Base-by-base conservation (phyloP, 148 eudicot genomes). In the Rhododendron vialii region DNA sequence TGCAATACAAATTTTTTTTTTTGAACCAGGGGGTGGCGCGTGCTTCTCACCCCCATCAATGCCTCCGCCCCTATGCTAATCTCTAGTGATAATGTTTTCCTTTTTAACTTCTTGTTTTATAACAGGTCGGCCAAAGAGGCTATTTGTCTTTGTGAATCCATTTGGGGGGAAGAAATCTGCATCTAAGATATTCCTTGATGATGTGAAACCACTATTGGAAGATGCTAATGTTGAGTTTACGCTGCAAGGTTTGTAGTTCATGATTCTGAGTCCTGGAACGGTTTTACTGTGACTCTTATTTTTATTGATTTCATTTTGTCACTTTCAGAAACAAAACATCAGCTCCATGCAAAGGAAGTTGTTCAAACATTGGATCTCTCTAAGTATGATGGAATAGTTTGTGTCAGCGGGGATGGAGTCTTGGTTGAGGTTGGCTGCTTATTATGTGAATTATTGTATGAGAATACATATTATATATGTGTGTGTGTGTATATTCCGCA, bases 331-430 rank as follows among this genome's bases (percentile, higher is more conserved):
- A 96, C 99, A 38, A 84, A 90, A 88, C 81, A 92, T 86, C 98
- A 91, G 89, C 96, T 94, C 45, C 95, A 96, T 79, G 98, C 99
- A 4, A 94, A 95, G 90, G 96, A 96, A 89, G 88, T 95, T 83
- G 98, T 90, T 81, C 86, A 73, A 75, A 85, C 87, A 51, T 87
- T 96, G 87, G 99, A 96, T 89, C 93, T 96, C 71, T 85, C 91
- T 28, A 88, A 90, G 88, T 95, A 92, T 88, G 99, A 96, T 86
- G 99, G 99, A 55, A 85, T 96, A 83, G 92, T 95, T 88, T 96
- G 99, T 87, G 96, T 96, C 78, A 94, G 99, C 82, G 99, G 99
- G 55, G 99, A 96, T 90, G 98, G 99, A 80, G 85, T 93, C 82
- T 87, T 96, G 82, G 99, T 93, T 85, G 99, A 96, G 98, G 99